Evolutionary conservation across 352 stramenopile genomes (phyloP).

Genomic region (Phytophthora kernoviae): DNA sequence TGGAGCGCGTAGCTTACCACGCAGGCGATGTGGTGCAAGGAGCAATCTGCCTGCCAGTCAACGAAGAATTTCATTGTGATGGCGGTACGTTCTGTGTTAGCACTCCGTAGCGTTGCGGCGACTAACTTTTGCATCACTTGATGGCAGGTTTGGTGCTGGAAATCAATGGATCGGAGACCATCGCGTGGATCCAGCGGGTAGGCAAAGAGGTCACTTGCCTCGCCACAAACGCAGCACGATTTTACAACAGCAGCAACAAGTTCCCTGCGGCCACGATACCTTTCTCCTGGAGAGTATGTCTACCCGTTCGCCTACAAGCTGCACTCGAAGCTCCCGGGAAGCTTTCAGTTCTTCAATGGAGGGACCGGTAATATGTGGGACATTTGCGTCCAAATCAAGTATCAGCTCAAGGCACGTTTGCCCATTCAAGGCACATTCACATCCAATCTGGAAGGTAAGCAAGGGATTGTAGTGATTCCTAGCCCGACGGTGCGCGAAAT

Average conservation of each 20-base stretch:
- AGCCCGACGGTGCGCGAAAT: constrained; percentile 11
- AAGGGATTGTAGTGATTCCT: constrained; percentile 11
- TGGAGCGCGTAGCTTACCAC: constrained; percentile 17
- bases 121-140: background rate
- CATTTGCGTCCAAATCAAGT: constrained; percentile 31
- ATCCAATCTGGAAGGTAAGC: constrained; percentile 14
- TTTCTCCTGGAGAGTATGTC: constrained; percentile 43
- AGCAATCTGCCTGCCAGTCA: constrained; percentile 12
- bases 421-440: constrained; percentile 25
- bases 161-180: constrained; percentile 27
- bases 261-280: constrained; percentile 41
- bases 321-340: constrained; percentile 13
- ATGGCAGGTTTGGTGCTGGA: constrained; percentile 21
- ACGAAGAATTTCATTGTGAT: constrained; percentile 21
- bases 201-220: constrained; percentile 9
- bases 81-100: constrained; percentile 6
- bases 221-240: constrained; percentile 17
- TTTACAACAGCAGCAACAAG: constrained; percentile 37
- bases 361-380: constrained; percentile 23
- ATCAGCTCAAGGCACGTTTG: constrained; percentile 28
- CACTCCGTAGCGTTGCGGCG: too few species aligned
- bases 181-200: constrained; percentile 31
- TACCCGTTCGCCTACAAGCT: constrained; percentile 37
- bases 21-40: constrained; percentile 23
- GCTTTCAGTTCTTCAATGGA: constrained; percentile 24